These are phyloP conservation scores for Fusarium armeniacum DNA, from an alignment of 2,329 filamentous ascomycete genomes.

Conservation along the genomic window DNA sequence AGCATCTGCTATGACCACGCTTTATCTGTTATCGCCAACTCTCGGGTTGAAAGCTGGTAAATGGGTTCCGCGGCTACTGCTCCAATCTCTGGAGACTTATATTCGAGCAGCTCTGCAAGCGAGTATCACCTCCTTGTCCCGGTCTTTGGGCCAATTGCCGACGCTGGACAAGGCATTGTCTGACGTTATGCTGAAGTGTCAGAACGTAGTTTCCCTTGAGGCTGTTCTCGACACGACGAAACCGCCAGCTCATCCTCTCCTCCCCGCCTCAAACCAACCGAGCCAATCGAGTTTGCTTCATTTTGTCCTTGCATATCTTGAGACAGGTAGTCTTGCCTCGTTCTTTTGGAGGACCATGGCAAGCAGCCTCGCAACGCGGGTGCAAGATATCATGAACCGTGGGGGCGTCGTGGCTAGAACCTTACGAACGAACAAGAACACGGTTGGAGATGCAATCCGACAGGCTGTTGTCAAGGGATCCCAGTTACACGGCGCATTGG, in stretches of 20 bases:
- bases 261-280: slow-evolving; percentile 59
- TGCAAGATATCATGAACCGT: slow-evolving; percentile 85
- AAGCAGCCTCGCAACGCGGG: slow-evolving; percentile 78
- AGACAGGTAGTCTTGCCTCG: slow-evolving; percentile 87
- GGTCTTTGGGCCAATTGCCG: slow-evolving; percentile 84
- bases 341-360: slow-evolving; percentile 96
- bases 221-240: slow-evolving; percentile 78
- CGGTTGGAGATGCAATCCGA: slow-evolving; percentile 80
- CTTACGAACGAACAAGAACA: slow-evolving; percentile 79
- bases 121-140: slow-evolving; percentile 79
- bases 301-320: slow-evolving; percentile 80
- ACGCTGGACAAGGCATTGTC: slow-evolving; percentile 83
- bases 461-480: slow-evolving; percentile 87
- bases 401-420: slow-evolving; percentile 89
- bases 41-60: slow-evolving; percentile 66
- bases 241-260: slow-evolving; percentile 76
- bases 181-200: slow-evolving; percentile 87
- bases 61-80: slow-evolving; percentile 77
- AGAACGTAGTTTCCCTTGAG: slow-evolving; percentile 92
- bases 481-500: slow-evolving; percentile 71
- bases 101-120: slow-evolving; percentile 85
- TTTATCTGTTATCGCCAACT: slow-evolving; percentile 85
- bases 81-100: slow-evolving; percentile 84
- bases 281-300: slow-evolving; percentile 71
- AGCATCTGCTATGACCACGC: slow-evolving; percentile 78